Conservation (phyloP, 2,329 filamentous ascomycete species). For the Monascus ruber region DNA sequence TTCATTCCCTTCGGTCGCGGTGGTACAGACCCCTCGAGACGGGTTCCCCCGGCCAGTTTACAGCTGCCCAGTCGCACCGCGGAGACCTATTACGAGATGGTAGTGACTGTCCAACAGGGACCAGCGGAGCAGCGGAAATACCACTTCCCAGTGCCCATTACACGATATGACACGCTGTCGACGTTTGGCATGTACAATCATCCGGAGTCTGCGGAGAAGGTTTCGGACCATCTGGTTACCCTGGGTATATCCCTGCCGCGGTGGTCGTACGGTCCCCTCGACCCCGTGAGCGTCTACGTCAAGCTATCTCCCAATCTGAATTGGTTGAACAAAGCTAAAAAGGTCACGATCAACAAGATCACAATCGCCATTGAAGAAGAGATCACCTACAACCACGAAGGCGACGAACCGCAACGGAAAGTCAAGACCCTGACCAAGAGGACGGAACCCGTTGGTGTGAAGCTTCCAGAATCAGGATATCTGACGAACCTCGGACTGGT, state of each 20-base stretch:
- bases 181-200: slow-evolving; percentile 99
- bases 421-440: slow-evolving; percentile 78
- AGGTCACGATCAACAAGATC: slow-evolving; percentile 88
- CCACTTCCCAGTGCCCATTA: slow-evolving; percentile 77
- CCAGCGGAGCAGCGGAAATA: slow-evolving; percentile 80
- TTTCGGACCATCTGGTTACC: slow-evolving; percentile 82
- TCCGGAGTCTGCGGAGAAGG: slow-evolving; percentile 74
- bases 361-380: slow-evolving; percentile 92
- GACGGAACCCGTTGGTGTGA: slow-evolving; percentile 67
- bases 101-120: slow-evolving; percentile 90
- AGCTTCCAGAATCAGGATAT: slow-evolving; percentile 82
- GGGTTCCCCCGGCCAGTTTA: slow-evolving; percentile 84
- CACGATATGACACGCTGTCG: slow-evolving; percentile 89
- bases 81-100: slow-evolving; percentile 93
- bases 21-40: slow-evolving; percentile 76
- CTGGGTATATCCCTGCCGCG: slow-evolving; percentile 83
- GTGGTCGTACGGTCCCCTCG: slow-evolving; percentile 92
- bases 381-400: slow-evolving; percentile 97
- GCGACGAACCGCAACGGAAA: slow-evolving; percentile 86
- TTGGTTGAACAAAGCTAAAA: slow-evolving; percentile 80
- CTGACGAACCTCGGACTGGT: slow-evolving; percentile 84
- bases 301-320: slow-evolving; percentile 86
- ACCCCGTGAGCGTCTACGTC: slow-evolving; percentile 92
- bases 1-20: slow-evolving; percentile 93
- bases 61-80: slow-evolving; percentile 86